Conservation (phyloP, 2,329 filamentous ascomycete genomes). For the Pseudogymnoascus sp. region DNA sequence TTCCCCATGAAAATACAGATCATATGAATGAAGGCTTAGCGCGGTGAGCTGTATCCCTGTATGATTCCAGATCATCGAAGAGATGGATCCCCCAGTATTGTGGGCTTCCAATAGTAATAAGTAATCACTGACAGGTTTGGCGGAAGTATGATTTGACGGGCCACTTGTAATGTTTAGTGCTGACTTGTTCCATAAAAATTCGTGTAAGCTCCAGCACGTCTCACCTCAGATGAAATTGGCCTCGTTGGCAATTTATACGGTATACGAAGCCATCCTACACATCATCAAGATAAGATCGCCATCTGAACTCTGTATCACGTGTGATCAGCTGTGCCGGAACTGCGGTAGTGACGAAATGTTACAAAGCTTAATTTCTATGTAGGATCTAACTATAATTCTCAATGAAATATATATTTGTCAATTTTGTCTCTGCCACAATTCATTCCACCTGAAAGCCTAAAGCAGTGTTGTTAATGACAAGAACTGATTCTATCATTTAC, state of each 20-base stretch:
- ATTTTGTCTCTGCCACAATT: background rate
- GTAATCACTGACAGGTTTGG: background rate
- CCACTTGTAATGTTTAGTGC: background rate
- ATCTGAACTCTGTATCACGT: background rate
- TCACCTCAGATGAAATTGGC: constrained; percentile 2
- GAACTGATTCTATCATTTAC: background rate
- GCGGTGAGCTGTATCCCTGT: background rate
- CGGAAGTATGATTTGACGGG: background rate
- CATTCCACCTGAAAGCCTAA: background rate
- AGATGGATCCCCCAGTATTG: background rate
- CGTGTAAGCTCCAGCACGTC: background rate
- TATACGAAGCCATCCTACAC: background rate
- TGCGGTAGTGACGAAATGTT: background rate
- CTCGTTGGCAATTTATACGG: background rate
- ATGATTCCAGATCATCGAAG: background rate
- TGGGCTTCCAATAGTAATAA: background rate
- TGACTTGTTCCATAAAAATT: background rate
- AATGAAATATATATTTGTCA: background rate
- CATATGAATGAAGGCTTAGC: background rate
- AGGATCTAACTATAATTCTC: background rate
- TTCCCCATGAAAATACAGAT: background rate
- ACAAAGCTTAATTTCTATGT: background rate
- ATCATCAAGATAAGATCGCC: background rate
- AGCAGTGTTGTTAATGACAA: background rate
- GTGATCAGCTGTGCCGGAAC: background rate